A percentile compares a stretch with the other conserved stretches of the same genome.
These are phyloP conservation scores for Phytopythium oedochilum DNA, from an alignment of 352 stramenopile species.

Conservation along the genomic window DNA sequence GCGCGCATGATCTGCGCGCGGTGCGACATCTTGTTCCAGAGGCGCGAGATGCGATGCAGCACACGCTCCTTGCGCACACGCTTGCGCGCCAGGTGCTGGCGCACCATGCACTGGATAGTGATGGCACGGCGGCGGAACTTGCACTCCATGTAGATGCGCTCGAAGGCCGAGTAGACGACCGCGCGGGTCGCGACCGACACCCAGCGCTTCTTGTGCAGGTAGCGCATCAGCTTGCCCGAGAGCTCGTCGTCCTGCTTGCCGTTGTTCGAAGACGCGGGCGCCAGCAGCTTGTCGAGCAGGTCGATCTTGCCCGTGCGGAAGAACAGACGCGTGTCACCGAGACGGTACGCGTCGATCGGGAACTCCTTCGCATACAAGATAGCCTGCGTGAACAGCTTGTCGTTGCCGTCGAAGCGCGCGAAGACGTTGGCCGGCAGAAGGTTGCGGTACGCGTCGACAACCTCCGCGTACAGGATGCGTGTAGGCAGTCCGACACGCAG, in stretches of 20 bases:
- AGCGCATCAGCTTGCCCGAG: conserved; percentile 39
- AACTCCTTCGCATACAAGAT: conserved; percentile 80
- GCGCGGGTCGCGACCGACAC: conserved; percentile 60
- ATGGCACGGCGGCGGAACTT: conserved; percentile 67
- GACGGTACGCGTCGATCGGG: conserved; percentile 63
- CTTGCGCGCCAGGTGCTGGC: conserved; percentile 69
- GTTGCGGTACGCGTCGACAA: conserved; percentile 79
- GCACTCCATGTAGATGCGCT: conserved; percentile 63
- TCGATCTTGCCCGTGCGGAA: conserved; percentile 87
- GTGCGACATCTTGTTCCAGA: conserved; percentile 66
- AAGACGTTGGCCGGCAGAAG: conserved; percentile 62
- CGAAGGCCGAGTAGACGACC: conserved; percentile 69
- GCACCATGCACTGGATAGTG: conserved; percentile 76
- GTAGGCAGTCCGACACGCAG: conserved; percentile 78
- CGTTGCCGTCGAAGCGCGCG: conserved; percentile 71
- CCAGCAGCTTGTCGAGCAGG: conserved; percentile 71
- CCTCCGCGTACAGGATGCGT: conserved; percentile 81
- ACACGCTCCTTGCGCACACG: conserved; percentile 54
- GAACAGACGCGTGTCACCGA: conserved; percentile 79
- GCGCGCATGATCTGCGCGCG: conserved; percentile 68
- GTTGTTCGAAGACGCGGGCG: conserved; percentile 32
- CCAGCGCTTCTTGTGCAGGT: conserved; percentile 79
- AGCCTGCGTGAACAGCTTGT: conserved; percentile 83
- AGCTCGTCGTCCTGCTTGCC: conserved; percentile 22
- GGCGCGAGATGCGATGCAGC: conserved; percentile 48